Conservation (phyloP, 257 asterid species). For the Ophiorrhiza pumila region DNA sequence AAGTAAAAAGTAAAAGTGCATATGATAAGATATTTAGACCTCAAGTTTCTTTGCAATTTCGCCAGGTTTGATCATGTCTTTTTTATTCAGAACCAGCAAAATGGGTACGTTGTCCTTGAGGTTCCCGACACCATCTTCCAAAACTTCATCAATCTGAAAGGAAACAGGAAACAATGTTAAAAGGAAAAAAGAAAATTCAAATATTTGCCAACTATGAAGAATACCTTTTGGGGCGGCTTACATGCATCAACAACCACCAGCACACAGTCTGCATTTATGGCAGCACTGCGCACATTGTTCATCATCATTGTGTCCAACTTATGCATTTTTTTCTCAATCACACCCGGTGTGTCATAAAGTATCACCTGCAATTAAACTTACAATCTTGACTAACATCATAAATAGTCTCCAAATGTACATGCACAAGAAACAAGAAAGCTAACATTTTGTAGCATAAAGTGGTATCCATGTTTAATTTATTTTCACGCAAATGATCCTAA, state of each 20-base stretch:
- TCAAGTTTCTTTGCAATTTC: conserved; percentile 94
- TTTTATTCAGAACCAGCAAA: conserved; percentile 85
- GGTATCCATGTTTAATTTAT: background rate
- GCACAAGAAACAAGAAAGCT: background rate
- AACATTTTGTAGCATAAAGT: background rate
- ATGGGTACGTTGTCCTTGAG: conserved; percentile 61
- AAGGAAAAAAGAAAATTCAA: background rate
- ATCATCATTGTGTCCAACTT: conserved; percentile 94
- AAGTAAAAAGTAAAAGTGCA: background rate
- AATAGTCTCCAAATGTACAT: background rate
- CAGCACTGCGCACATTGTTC: conserved; percentile 91
- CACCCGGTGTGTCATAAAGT: conserved; percentile 97
- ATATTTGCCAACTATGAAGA: background rate
- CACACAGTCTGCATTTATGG: conserved; percentile 86
- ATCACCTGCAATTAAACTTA: conserved; percentile 62
- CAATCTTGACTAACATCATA: background rate
- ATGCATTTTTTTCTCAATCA: conserved; percentile 96
- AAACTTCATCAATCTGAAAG: conserved; percentile 73
- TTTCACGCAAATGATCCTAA: background rate
- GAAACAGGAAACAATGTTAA: conserved; percentile 6
- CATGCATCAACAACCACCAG: conserved; percentile 87
- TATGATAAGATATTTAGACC: conserved; percentile 34
- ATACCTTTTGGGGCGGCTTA: conserved; percentile 78
- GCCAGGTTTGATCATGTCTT: conserved; percentile 94
- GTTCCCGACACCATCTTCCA: conserved; percentile 74